Evolutionary conservation across 1,284 basidiomycete genomes (phyloP).

Genomic region (Sanghuangporus sanghuang): DNA sequence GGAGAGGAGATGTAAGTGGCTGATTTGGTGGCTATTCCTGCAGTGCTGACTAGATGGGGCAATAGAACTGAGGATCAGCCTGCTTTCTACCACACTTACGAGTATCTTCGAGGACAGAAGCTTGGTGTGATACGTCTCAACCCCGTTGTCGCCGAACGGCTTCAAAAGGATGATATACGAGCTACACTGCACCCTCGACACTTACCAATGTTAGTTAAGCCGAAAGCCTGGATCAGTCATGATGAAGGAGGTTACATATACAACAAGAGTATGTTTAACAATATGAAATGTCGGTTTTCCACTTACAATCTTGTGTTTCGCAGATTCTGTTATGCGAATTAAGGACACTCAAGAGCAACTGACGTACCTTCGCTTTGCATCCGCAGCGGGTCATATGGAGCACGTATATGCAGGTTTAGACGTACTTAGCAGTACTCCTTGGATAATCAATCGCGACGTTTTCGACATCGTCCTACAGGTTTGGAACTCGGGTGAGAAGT

Average conservation of each 20-base stretch:
- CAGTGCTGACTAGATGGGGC: constrained; percentile 1
- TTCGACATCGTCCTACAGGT: constrained; percentile 70
- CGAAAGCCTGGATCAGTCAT: constrained; percentile 81
- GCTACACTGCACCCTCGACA: constrained; percentile 88
- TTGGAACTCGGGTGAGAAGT: constrained; percentile 80
- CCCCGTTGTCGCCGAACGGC: constrained; percentile 69
- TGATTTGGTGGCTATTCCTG: neutral
- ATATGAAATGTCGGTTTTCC: neutral
- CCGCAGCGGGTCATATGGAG: constrained; percentile 73
- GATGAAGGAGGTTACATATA: constrained; percentile 85
- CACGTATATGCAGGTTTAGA: constrained; percentile 87
- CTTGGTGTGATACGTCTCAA: constrained; percentile 91
- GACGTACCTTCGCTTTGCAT: constrained; percentile 76
- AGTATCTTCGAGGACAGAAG: constrained; percentile 89
- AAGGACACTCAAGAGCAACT: constrained; percentile 90
- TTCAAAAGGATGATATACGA: constrained; percentile 75
- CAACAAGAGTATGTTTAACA: constrained; percentile 49
- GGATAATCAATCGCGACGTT: constrained; percentile 80
- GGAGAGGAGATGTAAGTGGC: constrained; percentile 51
- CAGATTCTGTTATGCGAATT: constrained; percentile 83
- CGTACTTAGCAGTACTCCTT: constrained; percentile 86
- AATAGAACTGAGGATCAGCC: constrained; percentile 77
- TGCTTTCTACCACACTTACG: constrained; percentile 90
- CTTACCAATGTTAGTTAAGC: constrained; percentile 92
- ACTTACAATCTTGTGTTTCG: neutral